Conservation (phyloP, 768 basidiomycete genomes). For the Peribolospora baueri region DNA sequence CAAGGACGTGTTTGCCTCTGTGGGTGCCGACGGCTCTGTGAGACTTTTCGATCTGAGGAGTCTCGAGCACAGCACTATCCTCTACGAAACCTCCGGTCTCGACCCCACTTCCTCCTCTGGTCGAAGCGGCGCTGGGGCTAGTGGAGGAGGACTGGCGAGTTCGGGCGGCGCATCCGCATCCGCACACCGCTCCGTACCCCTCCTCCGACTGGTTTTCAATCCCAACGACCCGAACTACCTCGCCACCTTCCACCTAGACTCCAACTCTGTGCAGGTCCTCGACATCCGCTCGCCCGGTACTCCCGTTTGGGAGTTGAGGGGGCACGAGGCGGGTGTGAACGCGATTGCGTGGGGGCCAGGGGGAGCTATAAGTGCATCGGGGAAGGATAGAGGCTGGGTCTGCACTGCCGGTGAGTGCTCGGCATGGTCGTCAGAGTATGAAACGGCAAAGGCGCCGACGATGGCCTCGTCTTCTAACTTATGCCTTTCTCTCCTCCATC, state of each 20-base stretch:
- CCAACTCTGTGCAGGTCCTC: slow-evolving; percentile 64
- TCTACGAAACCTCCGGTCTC: slow-evolving; percentile 42
- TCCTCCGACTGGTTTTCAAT: slow-evolving; percentile 72
- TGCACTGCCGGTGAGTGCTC: slow-evolving; percentile 1
- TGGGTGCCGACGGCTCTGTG: slow-evolving; percentile 86
- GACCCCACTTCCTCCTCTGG: not conserved
- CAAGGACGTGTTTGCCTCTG: slow-evolving; percentile 79
- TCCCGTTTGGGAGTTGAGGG: slow-evolving; percentile 74
- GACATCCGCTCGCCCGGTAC: slow-evolving; percentile 94
- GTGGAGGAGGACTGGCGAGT: slow-evolving; percentile 16
- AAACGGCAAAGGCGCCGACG: no score
- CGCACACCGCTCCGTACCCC: slow-evolving; percentile 38
- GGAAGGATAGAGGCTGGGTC: slow-evolving; percentile 46
- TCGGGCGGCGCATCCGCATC: slow-evolving; percentile 17
- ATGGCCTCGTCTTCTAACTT: not conserved
- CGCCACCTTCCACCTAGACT: slow-evolving; percentile 91
- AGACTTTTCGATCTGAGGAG: slow-evolving; percentile 91
- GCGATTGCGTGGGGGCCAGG: slow-evolving; percentile 62
- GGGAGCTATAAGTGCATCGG: slow-evolving; percentile 49
- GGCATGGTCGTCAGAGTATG: no score
- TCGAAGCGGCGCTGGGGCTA: not conserved
- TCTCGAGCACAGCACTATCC: slow-evolving; percentile 90
- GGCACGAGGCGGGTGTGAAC: slow-evolving; percentile 57
- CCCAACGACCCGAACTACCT: slow-evolving; percentile 82
- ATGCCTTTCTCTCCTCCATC: not conserved